These are phyloP conservation scores for Ulmus americana DNA, from an alignment of 331 rosid genomes.

Conservation along the genomic window DNA sequence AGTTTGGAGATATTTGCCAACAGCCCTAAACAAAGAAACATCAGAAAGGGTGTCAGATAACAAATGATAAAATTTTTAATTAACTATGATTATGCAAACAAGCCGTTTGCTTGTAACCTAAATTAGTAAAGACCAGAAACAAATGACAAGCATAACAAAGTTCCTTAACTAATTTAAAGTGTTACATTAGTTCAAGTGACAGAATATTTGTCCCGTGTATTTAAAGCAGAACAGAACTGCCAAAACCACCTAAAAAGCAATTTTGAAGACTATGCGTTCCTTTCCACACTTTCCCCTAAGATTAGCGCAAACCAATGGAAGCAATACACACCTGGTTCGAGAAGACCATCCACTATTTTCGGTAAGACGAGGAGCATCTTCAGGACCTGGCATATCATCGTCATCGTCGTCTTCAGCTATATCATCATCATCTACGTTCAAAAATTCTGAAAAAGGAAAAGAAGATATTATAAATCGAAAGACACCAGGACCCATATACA, in stretches of 20 bases:
- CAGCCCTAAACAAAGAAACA: constrained; percentile 52
- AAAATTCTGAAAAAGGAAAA: constrained; percentile 53
- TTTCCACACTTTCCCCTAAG: background rate
- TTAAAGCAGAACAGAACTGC: background rate
- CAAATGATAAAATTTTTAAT: background rate
- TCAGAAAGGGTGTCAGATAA: background rate
- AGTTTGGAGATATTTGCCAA: constrained; percentile 87
- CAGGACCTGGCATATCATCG: constrained; percentile 44
- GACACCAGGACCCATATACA: background rate
- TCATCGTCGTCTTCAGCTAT: constrained; percentile 53
- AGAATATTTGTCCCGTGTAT: background rate
- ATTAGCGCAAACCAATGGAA: constrained; percentile 7
- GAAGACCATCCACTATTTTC: constrained; percentile 99
- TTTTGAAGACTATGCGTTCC: background rate
- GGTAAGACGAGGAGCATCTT: constrained; percentile 45
- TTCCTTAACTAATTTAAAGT: background rate
- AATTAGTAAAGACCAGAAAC: background rate
- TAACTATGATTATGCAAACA: background rate
- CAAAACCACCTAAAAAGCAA: background rate
- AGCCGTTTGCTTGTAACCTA: background rate
- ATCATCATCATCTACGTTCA: constrained; percentile 86
- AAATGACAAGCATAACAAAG: background rate
- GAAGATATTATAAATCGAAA: background rate
- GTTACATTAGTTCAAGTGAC: background rate
- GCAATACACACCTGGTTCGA: constrained; percentile 70